A percentile compares a stretch with the other conserved stretches of the same genome.
Evolutionary conservation across 2,329 filamentous ascomycete species (phyloP).

Genomic region (Hypoxylon sp.): DNA sequence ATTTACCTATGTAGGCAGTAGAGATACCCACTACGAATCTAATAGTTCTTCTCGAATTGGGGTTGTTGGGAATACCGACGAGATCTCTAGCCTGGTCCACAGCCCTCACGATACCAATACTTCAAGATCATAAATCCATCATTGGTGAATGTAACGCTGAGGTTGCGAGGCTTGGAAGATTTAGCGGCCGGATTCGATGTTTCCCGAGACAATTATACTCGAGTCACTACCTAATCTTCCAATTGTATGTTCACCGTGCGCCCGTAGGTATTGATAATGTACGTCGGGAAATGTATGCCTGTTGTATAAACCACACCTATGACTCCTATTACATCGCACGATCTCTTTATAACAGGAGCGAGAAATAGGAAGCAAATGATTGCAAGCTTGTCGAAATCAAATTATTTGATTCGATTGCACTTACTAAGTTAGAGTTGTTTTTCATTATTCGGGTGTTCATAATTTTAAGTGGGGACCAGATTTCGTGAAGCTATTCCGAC

Average conservation of each 20-base stretch:
- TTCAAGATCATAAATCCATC: background rate
- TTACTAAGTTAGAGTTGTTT: background rate
- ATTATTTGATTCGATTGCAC: background rate
- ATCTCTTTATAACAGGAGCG: background rate
- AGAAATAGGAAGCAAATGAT: background rate
- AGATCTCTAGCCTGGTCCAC: background rate
- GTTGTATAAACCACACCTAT: background rate
- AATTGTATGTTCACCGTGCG: slow-evolving; percentile 1
- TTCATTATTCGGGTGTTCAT: background rate
- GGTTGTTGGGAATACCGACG: background rate
- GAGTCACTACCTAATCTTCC: background rate
- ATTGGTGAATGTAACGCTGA: background rate
- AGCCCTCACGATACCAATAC: background rate
- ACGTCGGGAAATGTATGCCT: background rate
- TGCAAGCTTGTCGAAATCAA: background rate
- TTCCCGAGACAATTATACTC: background rate
- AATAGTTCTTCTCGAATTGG: background rate
- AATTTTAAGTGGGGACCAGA: background rate
- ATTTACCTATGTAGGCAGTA: background rate
- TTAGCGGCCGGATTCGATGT: background rate
- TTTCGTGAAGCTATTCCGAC: background rate
- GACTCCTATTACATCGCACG: too few relatives aligned
- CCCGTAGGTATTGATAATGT: background rate
- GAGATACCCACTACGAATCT: background rate
- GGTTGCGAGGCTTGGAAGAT: background rate